These are phyloP conservation scores for Ceratobasidium papillatum DNA, from an alignment of 1,284 basidiomycete species.

Conservation along the genomic window DNA sequence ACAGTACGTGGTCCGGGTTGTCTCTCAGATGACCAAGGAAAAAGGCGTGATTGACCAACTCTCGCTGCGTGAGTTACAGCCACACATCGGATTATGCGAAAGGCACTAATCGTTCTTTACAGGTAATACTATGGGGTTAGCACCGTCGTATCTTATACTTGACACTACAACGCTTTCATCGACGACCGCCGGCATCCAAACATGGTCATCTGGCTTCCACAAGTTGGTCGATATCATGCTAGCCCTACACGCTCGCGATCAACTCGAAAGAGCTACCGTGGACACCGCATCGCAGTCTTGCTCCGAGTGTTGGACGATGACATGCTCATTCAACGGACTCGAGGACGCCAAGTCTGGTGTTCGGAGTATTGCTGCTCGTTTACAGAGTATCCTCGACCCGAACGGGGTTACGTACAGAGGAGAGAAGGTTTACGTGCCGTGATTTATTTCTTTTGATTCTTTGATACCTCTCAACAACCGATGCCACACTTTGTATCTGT, in stretches of 20 bases:
- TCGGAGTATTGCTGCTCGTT: slow-evolving; percentile 36
- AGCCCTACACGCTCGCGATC: slow-evolving; percentile 67
- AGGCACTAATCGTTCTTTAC: background rate
- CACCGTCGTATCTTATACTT: slow-evolving; percentile 77
- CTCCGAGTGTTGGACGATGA: slow-evolving; percentile 80
- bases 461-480: background rate
- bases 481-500: background rate
- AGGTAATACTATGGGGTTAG: slow-evolving; percentile 59
- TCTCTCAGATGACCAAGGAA: slow-evolving; percentile 62
- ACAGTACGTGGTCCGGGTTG: slow-evolving; percentile 63
- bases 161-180: slow-evolving; percentile 72
- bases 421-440: slow-evolving; percentile 44
- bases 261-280: slow-evolving; percentile 75
- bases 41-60: slow-evolving; percentile 65
- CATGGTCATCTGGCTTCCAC: slow-evolving; percentile 72
- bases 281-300: slow-evolving; percentile 76
- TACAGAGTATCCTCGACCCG: slow-evolving; percentile 40
- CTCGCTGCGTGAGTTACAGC: slow-evolving; percentile 64
- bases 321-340: slow-evolving; percentile 71
- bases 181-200: slow-evolving; percentile 56
- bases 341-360: slow-evolving; percentile 41
- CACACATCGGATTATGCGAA: background rate
- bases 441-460: slow-evolving; percentile 5
- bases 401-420: slow-evolving; percentile 44
- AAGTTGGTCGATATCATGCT: slow-evolving; percentile 73